A percentile compares a stretch with the other conserved stretches of the same genome.
Conservation (phyloP, 192 early-diverging fungal genomes). For the Mortierella alpina region DNA sequence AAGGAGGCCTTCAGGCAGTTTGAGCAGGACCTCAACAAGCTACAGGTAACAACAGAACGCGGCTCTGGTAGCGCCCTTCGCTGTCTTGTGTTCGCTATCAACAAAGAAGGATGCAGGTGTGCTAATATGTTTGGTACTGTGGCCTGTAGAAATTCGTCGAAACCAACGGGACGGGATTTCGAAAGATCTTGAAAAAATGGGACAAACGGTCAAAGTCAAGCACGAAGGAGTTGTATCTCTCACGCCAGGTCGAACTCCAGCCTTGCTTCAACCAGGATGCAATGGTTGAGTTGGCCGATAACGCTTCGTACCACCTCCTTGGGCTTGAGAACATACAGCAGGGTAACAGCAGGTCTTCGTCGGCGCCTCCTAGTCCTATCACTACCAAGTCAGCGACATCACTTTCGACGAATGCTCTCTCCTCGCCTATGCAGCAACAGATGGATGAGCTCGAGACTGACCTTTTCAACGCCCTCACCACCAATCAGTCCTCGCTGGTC, state of each 20-base stretch:
- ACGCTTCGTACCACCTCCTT: slow-evolving; percentile 77
- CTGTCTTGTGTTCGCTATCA: too few species aligned
- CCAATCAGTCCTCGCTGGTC: slow-evolving; percentile 54
- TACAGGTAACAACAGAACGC: slow-evolving; percentile 74
- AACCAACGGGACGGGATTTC: slow-evolving; percentile 94
- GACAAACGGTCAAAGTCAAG: slow-evolving; percentile 98
- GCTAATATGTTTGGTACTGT: neutral
- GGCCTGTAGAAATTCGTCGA: slow-evolving; percentile 91
- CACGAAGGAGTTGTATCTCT: slow-evolving; percentile 97
- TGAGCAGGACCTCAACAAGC: slow-evolving; percentile 92
- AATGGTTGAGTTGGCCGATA: slow-evolving; percentile 90
- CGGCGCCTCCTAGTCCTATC: slow-evolving; percentile 43
- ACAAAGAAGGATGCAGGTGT: too few species aligned
- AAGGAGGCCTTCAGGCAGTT: slow-evolving; percentile 93
- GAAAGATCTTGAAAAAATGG: slow-evolving; percentile 99
- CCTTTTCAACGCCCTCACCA: slow-evolving; percentile 64
- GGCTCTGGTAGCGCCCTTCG: neutral
- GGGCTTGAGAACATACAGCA: slow-evolving; percentile 80
- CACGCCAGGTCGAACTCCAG: slow-evolving; percentile 97
- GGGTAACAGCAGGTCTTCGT: slow-evolving; percentile 46
- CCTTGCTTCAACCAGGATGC: slow-evolving; percentile 97
- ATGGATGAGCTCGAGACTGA: slow-evolving; percentile 72
- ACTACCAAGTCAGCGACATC: slow-evolving; percentile 33
- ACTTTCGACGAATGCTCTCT: slow-evolving; percentile 17
- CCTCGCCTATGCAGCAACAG: slow-evolving; percentile 51